A percentile compares a stretch with the other conserved stretches of the same genome.
Evolutionary conservation across 768 basidiomycete species (phyloP).

Genomic region (Tephrocybe sp.): DNA sequence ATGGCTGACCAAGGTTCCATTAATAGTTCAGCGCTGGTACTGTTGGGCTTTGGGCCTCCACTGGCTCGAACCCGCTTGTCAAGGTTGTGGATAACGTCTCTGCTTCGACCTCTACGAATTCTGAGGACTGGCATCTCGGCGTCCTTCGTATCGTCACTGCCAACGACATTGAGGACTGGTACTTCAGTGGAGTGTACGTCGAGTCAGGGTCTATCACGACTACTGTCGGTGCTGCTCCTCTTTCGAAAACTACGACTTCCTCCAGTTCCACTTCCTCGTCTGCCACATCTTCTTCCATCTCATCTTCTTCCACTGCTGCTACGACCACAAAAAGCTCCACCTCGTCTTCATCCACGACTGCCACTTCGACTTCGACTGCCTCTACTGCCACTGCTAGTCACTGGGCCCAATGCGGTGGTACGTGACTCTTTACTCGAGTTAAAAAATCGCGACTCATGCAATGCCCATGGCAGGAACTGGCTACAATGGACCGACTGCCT

Average conservation of each 20-base stretch:
- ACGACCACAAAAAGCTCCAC: slow-evolving; percentile 22
- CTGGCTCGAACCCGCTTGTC: slow-evolving; percentile 41
- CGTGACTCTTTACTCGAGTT: background rate
- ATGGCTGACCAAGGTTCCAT: background rate
- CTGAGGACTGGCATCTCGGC: slow-evolving; percentile 59
- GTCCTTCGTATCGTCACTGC: slow-evolving; percentile 53
- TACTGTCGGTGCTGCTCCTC: slow-evolving; percentile 31
- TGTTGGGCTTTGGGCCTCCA: slow-evolving; percentile 58
- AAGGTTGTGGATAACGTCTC: slow-evolving; percentile 47
- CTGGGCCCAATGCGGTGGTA: slow-evolving; percentile 55
- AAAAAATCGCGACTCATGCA: background rate
- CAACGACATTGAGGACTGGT: slow-evolving; percentile 51
- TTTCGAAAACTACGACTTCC: slow-evolving; percentile 16
- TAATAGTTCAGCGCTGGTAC: slow-evolving; percentile 47
- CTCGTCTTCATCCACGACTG: slow-evolving; percentile 12
- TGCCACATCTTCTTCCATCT: slow-evolving; percentile 28
- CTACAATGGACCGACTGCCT: slow-evolving; percentile 44
- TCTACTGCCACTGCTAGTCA: slow-evolving; percentile 38
- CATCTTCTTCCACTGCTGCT: slow-evolving; percentile 32
- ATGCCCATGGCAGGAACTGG: slow-evolving; percentile 30
- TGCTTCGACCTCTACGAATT: slow-evolving; percentile 54
- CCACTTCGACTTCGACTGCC: slow-evolving; percentile 31
- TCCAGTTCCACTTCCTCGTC: slow-evolving; percentile 16
- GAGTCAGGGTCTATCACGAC: slow-evolving; percentile 58
- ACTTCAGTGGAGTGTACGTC: slow-evolving; percentile 58